phyloP scores from a whole-genome alignment of 2,329 filamentous ascomycete genomes.

The Neonectria punicea region DNA sequence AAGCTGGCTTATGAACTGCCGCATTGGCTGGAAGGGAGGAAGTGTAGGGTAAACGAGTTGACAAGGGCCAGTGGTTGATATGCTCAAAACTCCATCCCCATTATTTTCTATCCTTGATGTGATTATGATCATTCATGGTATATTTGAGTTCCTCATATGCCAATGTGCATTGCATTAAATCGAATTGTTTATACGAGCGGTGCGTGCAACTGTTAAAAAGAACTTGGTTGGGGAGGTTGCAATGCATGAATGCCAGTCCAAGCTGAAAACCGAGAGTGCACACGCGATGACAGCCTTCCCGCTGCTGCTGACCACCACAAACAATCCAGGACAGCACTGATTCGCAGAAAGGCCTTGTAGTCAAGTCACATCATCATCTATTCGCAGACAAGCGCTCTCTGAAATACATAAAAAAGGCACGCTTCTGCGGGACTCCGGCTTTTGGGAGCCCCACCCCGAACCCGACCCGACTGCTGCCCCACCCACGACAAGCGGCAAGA shows the following conservation, averaged over 20 bases:
- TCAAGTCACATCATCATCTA: neutral
- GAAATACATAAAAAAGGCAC: slow-evolving; percentile 11
- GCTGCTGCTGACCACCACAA: slow-evolving; percentile 36
- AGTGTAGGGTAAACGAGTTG: neutral
- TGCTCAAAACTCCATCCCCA: neutral
- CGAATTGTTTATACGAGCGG: neutral
- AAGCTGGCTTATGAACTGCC: neutral
- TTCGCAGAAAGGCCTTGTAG: slow-evolving; percentile 7
- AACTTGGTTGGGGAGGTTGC: neutral
- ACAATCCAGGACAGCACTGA: slow-evolving; percentile 8
- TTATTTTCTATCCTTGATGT: neutral
- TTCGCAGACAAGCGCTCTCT: neutral
- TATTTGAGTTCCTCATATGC: neutral
- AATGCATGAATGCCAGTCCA: neutral
- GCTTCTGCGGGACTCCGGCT: slow-evolving; percentile 20
- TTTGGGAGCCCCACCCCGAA: slow-evolving; percentile 32
- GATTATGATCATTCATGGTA: neutral
- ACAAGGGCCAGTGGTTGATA: neutral
- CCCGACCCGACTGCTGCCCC: slow-evolving; percentile 25
- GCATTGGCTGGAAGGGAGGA: neutral
- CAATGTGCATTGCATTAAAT: neutral
- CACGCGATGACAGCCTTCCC: slow-evolving; percentile 9
- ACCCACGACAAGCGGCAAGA: slow-evolving; percentile 38
- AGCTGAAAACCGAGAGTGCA: neutral
- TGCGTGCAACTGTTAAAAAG: neutral